Evolutionary conservation across 805 yeast species (phyloP).

Genomic region (Saturnispora quitensis): DNA sequence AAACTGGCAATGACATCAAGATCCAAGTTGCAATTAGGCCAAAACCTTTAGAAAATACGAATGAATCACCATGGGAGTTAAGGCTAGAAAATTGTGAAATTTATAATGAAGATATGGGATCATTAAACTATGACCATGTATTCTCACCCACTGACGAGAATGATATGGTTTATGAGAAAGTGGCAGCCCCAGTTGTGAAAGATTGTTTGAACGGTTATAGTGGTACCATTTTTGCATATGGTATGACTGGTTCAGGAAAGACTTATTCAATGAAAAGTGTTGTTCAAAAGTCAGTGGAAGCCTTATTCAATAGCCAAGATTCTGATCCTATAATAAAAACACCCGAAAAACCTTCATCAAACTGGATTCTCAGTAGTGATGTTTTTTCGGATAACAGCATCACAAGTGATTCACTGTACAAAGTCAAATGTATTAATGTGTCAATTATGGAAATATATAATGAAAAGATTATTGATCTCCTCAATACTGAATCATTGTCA

Average conservation of each 20-base stretch:
- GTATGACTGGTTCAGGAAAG: constrained; percentile 92
- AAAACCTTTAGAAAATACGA: constrained; percentile 40
- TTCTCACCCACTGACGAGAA: constrained; percentile 51
- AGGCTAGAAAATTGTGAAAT: constrained; percentile 38
- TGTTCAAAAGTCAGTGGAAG: constrained; percentile 56
- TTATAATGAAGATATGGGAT: constrained; percentile 45
- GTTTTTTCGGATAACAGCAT: not conserved
- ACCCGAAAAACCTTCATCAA: constrained; percentile 2
- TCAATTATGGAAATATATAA: constrained; percentile 84
- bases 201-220: constrained; percentile 67
- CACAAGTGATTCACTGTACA: constrained; percentile 13
- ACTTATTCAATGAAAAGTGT: constrained; percentile 83
- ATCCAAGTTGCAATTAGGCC: constrained; percentile 74
- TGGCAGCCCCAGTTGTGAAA: constrained; percentile 44
- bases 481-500: constrained; percentile 32
- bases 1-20: not conserved
- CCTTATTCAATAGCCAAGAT: constrained; percentile 41
- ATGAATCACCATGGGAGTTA: constrained; percentile 31
- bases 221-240: constrained; percentile 88
- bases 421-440: constrained; percentile 38
- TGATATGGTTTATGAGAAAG: constrained; percentile 46
- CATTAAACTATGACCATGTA: constrained; percentile 71
- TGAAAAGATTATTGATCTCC: constrained; percentile 74
- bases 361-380: constrained; percentile 7
- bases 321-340: not conserved